These are phyloP conservation scores for Amylocystis lapponica DNA, from an alignment of 768 basidiomycete species.

Conservation along the genomic window DNA sequence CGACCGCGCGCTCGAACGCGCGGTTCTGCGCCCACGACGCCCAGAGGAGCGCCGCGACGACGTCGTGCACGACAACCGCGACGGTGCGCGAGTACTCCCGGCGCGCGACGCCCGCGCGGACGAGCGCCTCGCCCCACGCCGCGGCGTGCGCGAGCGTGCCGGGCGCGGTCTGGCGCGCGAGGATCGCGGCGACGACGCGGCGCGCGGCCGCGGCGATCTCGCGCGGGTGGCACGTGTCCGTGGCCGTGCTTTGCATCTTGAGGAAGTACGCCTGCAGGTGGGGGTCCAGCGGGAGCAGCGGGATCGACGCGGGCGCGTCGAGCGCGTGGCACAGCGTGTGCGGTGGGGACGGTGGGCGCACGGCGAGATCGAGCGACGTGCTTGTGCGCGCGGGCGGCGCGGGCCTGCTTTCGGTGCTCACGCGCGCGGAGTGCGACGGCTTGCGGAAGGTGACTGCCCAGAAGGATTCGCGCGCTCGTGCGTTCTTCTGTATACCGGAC, in stretches of 20 bases:
- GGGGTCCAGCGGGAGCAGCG: neutral
- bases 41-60: neutral
- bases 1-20: no score
- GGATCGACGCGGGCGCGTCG: neutral
- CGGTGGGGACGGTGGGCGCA: neutral
- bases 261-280: slow-evolving; percentile 4
- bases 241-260: neutral
- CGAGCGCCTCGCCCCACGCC: neutral
- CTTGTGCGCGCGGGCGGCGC: neutral
- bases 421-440: neutral
- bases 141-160: neutral
- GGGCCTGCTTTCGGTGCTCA: neutral
- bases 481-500: no score
- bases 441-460: neutral
- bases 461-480: no score
- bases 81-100: slow-evolving; percentile 3
- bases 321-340: neutral
- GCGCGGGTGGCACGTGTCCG: slow-evolving; percentile 3
- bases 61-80: slow-evolving; percentile 2
- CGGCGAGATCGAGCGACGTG: neutral
- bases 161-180: neutral
- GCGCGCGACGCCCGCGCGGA: neutral
- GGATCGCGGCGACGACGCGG: neutral
- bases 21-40: no score
- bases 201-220: neutral